These are phyloP conservation scores for Starmerella powellii DNA, from an alignment of 805 yeast genomes.

Conservation along the genomic window DNA sequence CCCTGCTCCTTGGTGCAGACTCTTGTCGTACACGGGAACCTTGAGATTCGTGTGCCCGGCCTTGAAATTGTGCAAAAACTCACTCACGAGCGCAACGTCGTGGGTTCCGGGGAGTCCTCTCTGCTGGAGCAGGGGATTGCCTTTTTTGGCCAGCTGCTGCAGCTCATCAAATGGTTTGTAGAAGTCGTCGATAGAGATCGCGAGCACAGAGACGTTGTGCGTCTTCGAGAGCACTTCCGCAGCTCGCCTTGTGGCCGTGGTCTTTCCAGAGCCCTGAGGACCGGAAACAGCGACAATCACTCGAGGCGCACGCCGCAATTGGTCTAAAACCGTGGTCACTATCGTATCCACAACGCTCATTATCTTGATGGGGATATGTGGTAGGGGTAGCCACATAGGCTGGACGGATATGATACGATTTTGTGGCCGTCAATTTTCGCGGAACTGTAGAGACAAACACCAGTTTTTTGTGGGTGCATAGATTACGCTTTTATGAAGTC, in stretches of 20 bases:
- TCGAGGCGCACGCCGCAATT: not conserved
- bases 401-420: no score
- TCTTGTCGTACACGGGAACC: slow-evolving; percentile 70
- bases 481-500: no score
- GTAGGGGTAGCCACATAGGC: no score
- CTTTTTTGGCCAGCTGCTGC: slow-evolving; percentile 31
- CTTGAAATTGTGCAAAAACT: slow-evolving; percentile 29
- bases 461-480: no score
- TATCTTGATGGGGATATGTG: not conserved
- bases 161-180: slow-evolving; percentile 62
- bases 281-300: slow-evolving; percentile 25
- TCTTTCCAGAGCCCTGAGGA: slow-evolving; percentile 33
- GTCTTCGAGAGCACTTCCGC: slow-evolving; percentile 22
- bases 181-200: slow-evolving; percentile 73
- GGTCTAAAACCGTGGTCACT: not conserved
- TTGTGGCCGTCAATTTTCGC: no score
- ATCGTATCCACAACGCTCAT: slow-evolving; percentile 6
- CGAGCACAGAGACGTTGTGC: slow-evolving; percentile 31
- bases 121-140: slow-evolving; percentile 52
- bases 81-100: slow-evolving; percentile 40
- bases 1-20: slow-evolving; percentile 59
- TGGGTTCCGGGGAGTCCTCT: slow-evolving; percentile 94
- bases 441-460: no score
- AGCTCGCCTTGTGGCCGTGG: slow-evolving; percentile 25
- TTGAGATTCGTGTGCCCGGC: slow-evolving; percentile 20